Evolutionary conservation across 2,329 filamentous ascomycete species (phyloP).

Genomic region (Monilinia polystroma): DNA sequence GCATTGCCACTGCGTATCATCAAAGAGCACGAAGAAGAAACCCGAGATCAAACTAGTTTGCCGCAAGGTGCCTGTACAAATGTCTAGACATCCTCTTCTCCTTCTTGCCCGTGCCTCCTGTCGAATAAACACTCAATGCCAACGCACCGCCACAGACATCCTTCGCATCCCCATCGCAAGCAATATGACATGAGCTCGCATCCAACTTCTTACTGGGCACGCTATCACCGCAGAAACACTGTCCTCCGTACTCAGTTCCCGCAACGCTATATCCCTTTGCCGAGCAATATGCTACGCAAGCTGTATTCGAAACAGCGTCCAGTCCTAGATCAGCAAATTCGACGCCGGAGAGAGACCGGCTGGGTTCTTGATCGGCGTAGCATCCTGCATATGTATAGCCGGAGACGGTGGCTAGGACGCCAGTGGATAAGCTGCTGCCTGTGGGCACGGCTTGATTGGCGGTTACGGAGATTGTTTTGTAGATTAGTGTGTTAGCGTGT

Average conservation of each 20-base stretch:
- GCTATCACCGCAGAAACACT: constrained; percentile 50
- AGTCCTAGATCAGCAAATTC: constrained; percentile 45
- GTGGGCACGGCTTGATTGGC: constrained; percentile 32
- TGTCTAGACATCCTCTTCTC: constrained; percentile 6
- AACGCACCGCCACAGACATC: constrained; percentile 53
- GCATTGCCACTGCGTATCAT: too few species aligned
- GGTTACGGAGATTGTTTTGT: constrained; percentile 36
- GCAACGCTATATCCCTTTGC: constrained; percentile 47
- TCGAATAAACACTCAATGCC: constrained; percentile 46
- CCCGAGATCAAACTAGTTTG: neutral
- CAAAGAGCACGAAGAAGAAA: neutral
- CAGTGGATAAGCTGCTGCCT: constrained; percentile 30
- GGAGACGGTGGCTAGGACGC: constrained; percentile 32
- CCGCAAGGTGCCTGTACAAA: constrained; percentile 13
- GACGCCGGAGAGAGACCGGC: constrained; percentile 45
- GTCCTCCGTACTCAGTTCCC: constrained; percentile 50
- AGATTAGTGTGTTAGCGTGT: constrained; percentile 48
- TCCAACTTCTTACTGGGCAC: constrained; percentile 46
- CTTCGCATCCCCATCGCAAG: constrained; percentile 50
- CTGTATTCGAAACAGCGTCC: constrained; percentile 44
- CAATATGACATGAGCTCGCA: constrained; percentile 48
- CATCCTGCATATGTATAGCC: constrained; percentile 47
- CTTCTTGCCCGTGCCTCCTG: neutral
- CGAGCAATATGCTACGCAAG: constrained; percentile 52
- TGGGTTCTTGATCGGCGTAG: constrained; percentile 43